phyloP scores from a whole-genome alignment of 495 filamentous ascomycete species.

The Wilcoxina mikolae region DNA sequence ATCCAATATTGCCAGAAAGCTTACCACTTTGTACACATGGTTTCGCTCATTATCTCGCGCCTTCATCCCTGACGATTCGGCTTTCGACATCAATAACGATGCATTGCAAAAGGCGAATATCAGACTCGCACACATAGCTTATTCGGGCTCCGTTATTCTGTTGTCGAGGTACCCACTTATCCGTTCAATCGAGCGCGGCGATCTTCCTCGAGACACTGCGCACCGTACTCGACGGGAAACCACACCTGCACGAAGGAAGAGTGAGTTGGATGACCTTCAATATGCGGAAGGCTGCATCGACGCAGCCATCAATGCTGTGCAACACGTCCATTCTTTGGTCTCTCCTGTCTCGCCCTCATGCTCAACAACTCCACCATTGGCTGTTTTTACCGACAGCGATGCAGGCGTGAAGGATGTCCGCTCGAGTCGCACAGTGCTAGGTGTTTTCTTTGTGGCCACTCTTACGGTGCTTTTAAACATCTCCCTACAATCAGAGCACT shows the following conservation, averaged over 20 bases:
- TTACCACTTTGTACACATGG: neutral
- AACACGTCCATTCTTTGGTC: neutral
- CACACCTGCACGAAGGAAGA: neutral
- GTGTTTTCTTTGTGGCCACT: slow-evolving; percentile 2
- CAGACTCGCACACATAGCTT: neutral
- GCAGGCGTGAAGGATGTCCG: neutral
- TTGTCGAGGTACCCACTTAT: neutral
- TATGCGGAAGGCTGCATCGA: slow-evolving; percentile 6
- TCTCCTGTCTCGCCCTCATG: neutral
- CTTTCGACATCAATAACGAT: slow-evolving; percentile 4
- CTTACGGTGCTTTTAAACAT: slow-evolving; percentile 1
- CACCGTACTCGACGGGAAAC: neutral
- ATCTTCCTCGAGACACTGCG: neutral
- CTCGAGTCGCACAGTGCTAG: neutral
- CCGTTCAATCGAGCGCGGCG: slow-evolving; percentile 5
- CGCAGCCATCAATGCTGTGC: neutral
- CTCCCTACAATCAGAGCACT: neutral
- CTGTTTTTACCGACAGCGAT: neutral
- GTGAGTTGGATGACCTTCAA: slow-evolving; percentile 1
- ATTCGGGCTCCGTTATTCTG: neutral
- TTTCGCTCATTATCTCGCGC: neutral
- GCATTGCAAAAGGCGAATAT: slow-evolving; percentile 4
- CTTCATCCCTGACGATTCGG: slow-evolving; percentile 2
- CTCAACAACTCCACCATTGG: neutral
- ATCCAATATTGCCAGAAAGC: neutral